These are phyloP conservation scores for Bothriochloa decipiens DNA, from an alignment of 176 grass and related monocot species.

Conservation along the genomic window DNA sequence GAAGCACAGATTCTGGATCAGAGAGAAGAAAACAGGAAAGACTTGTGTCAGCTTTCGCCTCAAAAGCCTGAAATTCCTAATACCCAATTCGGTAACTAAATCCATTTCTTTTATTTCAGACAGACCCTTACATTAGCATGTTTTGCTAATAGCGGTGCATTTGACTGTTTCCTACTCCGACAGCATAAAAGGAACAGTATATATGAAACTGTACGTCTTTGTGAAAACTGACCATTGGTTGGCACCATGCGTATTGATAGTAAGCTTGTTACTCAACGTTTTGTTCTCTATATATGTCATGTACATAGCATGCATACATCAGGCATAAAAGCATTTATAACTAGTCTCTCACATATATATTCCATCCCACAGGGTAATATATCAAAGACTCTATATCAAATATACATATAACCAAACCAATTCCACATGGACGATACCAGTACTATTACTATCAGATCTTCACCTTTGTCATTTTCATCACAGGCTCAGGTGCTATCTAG, in stretches of 20 bases:
- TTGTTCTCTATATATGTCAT: neutral
- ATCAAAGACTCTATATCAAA: constrained; percentile 12
- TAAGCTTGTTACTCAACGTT: neutral
- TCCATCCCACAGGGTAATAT: neutral
- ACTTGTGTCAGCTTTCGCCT: neutral
- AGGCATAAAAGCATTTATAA: neutral
- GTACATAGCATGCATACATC: neutral
- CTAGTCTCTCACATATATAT: neutral
- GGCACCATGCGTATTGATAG: neutral
- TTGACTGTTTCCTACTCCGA: neutral
- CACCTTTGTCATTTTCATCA: neutral
- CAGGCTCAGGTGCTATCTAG: neutral
- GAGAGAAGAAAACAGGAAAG: neutral
- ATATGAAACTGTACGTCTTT: neutral
- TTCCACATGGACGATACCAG: neutral
- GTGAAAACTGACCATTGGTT: neutral
- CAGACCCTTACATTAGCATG: neutral
- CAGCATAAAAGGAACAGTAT: neutral
- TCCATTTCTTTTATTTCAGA: neutral
- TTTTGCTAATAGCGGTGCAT: neutral
- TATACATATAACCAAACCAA: constrained; percentile 1
- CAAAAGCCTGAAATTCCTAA: neutral
- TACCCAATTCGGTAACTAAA: neutral
- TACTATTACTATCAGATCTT: neutral
- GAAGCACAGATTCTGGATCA: neutral